Evolutionary conservation across 2,329 filamentous ascomycete species (phyloP).

Genomic region (Cladosporium halotolerans): DNA sequence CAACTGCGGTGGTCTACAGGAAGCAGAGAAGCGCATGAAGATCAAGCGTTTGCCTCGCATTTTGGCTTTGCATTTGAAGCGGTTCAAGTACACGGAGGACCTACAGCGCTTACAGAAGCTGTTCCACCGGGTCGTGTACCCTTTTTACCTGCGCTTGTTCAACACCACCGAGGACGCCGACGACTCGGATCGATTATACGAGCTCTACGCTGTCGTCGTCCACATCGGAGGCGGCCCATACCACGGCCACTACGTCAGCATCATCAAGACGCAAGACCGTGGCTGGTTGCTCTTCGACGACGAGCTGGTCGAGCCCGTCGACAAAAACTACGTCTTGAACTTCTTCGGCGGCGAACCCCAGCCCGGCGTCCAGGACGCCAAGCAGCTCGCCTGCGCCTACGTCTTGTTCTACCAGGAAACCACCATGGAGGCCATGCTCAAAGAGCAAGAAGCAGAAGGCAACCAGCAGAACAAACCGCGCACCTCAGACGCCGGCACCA

Average conservation of each 20-base stretch:
- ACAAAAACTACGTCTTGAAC: slow-evolving; percentile 91
- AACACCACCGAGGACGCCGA: slow-evolving; percentile 95
- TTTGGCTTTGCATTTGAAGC: slow-evolving; percentile 84
- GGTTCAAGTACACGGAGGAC: slow-evolving; percentile 98
- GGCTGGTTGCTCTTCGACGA: slow-evolving; percentile 97
- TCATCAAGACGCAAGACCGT: slow-evolving; percentile 93
- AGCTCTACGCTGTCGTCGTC: slow-evolving; percentile 93
- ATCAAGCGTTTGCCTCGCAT: slow-evolving; percentile 91
- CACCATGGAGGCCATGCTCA: slow-evolving; percentile 59
- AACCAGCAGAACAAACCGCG: slow-evolving; percentile 28
- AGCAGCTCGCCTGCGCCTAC: slow-evolving; percentile 77
- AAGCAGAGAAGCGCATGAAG: slow-evolving; percentile 99
- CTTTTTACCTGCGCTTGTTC: slow-evolving; percentile 91
- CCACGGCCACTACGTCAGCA: slow-evolving; percentile 94
- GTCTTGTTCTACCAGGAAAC: slow-evolving; percentile 97
- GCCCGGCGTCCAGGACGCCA: slow-evolving; percentile 45
- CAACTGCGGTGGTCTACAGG: slow-evolving; percentile 90
- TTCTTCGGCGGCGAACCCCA: slow-evolving; percentile 81
- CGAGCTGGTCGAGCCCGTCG: slow-evolving; percentile 96
- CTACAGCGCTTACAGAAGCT: slow-evolving; percentile 89
- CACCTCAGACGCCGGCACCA: slow-evolving; percentile 28
- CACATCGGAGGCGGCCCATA: slow-evolving; percentile 96
- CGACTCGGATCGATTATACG: slow-evolving; percentile 88
- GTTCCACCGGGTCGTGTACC: slow-evolving; percentile 94
- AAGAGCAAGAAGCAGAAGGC: slow-evolving; percentile 79